Conservation (phyloP, 1,139 yeast genomes). For the Suhomyces anneliseae region DNA sequence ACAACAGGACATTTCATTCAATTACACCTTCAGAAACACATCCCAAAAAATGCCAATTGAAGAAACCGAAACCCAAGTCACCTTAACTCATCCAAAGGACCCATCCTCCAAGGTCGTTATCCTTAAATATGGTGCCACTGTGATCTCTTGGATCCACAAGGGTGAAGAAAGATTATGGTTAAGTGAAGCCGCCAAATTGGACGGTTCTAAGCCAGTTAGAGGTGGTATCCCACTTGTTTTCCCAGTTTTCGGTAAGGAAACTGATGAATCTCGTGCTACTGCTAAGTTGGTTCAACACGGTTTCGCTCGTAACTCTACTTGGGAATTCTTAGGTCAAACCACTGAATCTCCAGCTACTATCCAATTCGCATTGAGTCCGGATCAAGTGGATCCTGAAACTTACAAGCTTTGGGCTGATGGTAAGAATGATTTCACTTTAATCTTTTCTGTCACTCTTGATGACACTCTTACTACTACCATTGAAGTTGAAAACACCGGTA, state of each 20-base stretch:
- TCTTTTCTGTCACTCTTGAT: slow-evolving; percentile 64
- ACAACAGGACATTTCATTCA: too few species aligned
- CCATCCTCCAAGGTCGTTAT: slow-evolving; percentile 59
- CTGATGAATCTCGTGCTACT: slow-evolving; percentile 38
- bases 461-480: slow-evolving; percentile 64
- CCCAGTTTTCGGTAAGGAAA: slow-evolving; percentile 86
- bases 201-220: slow-evolving; percentile 89
- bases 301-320: slow-evolving; percentile 80
- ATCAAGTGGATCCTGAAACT: slow-evolving; percentile 68
- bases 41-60: slow-evolving; percentile 51
- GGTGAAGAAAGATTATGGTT: slow-evolving; percentile 70
- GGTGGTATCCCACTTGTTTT: slow-evolving; percentile 97
- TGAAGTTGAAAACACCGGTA: slow-evolving; percentile 72
- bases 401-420: slow-evolving; percentile 50
- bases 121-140: slow-evolving; percentile 86
- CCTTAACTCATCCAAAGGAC: slow-evolving; percentile 56
- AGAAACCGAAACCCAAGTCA: slow-evolving; percentile 63
- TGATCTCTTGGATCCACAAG: slow-evolving; percentile 70
- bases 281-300: slow-evolving; percentile 86
- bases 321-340: slow-evolving; percentile 93
- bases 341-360: slow-evolving; percentile 58
- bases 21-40: too few species aligned
- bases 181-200: slow-evolving; percentile 74
- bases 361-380: slow-evolving; percentile 89
- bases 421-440: slow-evolving; percentile 68